Evolutionary conservation across 352 stramenopile genomes (phyloP), one percentile per base, ranked within the genome.

Genomic region (Phytophthora cactorum): DNA sequence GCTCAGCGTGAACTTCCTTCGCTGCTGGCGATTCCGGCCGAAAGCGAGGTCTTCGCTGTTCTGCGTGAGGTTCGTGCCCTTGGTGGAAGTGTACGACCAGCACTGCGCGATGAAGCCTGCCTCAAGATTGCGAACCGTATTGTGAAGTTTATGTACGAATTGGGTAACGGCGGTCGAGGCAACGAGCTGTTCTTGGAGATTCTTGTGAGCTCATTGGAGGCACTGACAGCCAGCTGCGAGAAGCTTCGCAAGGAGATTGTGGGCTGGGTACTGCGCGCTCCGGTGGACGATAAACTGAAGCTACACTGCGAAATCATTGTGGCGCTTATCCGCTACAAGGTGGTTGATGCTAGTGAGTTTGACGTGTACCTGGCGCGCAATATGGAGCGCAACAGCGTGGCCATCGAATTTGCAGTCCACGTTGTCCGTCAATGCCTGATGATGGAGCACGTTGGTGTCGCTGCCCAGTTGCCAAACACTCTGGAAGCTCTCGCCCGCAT

Each of bases 141-240:
- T 56, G 98, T 99, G 64, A 99, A 99, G 80, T 96, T 96, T 52
- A 92, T 99, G 67, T 99, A 99, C 62, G 96, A 99, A 65, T 69
- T 96, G 17, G 86, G 86, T 14, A 82, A 84, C 28, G 86, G 86
- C 14, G 85, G 86, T 8, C 86, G 85, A 50, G 87, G 97, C 17
- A 91, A 97, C 36, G 95, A 99, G 70, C 77, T 98, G 15, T 91
- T 98, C 17, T 72, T 99, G 17, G 97, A 99, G 78, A 96, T 97
- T 52, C 79, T 99, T 27, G 96, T 98, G 59, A 94, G 86, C 41
- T 91, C 98, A 9, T 83, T 99, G 41, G 95, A 99, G 59, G 96
- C 93, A 53, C 78, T 99, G 10, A 92, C 96, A 27, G 80, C 92
- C 47, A 96, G 86, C 61, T 98, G 91, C 50, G 91, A 97, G 15